Percentiles rank a stretch among this genome's conserved stretches.
Evolutionary conservation across 306 rosid genomes (phyloP).

Genomic region (Astragalus glycyphyllos): DNA sequence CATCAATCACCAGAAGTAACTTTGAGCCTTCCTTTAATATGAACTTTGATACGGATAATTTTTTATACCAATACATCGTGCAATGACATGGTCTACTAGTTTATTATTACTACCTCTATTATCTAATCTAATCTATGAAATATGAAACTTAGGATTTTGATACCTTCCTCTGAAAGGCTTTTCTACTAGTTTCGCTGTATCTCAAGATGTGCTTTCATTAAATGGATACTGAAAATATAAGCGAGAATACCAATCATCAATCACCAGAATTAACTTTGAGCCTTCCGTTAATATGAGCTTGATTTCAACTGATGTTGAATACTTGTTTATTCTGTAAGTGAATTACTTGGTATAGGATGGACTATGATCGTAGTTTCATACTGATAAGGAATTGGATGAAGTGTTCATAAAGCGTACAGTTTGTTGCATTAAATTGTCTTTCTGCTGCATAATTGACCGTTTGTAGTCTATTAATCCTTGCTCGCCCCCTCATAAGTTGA

Average conservation of each 20-base stretch:
- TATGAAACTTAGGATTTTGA: constrained; percentile 18
- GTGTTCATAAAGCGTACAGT: constrained; percentile 14
- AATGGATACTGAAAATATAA: constrained; percentile 1
- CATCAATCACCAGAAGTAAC: constrained; percentile 16
- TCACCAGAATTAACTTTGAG: constrained; percentile 14
- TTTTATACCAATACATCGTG: constrained; percentile 22
- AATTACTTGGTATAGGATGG: constrained; percentile 12
- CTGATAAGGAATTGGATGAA: constrained; percentile 16
- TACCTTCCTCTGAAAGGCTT: constrained; percentile 17
- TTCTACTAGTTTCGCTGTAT: constrained; percentile 3
- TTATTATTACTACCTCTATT: not conserved
- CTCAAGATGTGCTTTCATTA: constrained; percentile 13
- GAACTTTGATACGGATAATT: constrained; percentile 13
- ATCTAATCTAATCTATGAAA: not conserved
- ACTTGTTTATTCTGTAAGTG: constrained; percentile 36
- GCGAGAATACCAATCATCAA: constrained; percentile 6
- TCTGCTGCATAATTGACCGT: not conserved
- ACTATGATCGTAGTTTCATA: constrained; percentile 11
- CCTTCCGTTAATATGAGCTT: constrained; percentile 11
- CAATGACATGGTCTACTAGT: constrained; percentile 1
- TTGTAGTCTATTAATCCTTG: not conserved
- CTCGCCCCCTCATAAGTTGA: not conserved
- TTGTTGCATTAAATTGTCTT: constrained; percentile 18
- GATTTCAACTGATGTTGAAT: constrained; percentile 6
- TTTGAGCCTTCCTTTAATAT: constrained; percentile 5